Conservation (phyloP, 2,329 filamentous ascomycete genomes). For the Mariannaea sp. region DNA sequence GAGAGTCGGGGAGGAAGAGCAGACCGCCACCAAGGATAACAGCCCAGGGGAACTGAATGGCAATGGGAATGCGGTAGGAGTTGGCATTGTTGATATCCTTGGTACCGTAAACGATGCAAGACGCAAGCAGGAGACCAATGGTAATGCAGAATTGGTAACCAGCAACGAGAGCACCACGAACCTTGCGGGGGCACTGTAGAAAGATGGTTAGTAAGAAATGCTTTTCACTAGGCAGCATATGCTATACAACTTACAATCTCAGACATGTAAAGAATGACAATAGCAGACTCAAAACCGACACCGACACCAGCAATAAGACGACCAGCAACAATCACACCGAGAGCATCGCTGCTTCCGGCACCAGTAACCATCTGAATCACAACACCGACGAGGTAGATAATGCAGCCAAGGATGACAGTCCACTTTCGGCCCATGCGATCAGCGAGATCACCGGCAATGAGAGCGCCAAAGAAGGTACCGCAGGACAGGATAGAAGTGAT, state of each 20-base stretch:
- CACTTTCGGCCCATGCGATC: constrained; percentile 75
- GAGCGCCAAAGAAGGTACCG: constrained; percentile 77
- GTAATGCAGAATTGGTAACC: constrained; percentile 31
- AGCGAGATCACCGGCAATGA: constrained; percentile 77
- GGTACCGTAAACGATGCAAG: constrained; percentile 24
- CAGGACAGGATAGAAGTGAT: constrained; percentile 78
- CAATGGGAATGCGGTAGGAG: constrained; percentile 73
- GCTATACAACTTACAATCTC: constrained; percentile 73
- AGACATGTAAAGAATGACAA: constrained; percentile 86
- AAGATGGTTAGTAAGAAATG: constrained; percentile 33
- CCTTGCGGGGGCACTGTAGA: constrained; percentile 50
- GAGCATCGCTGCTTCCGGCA: constrained; percentile 48
- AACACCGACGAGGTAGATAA: constrained; percentile 71
- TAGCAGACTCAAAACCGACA: constrained; percentile 80
- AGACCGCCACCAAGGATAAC: constrained; percentile 74
- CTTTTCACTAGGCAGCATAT: neutral
- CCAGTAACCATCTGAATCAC: constrained; percentile 66
- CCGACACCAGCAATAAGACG: constrained; percentile 77
- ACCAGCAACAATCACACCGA: constrained; percentile 70
- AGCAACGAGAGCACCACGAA: constrained; percentile 28
- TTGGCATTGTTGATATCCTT: constrained; percentile 8
- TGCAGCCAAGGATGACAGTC: constrained; percentile 73
- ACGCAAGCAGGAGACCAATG: constrained; percentile 28
- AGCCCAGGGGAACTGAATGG: constrained; percentile 79
- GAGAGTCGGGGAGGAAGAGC: constrained; percentile 80